phyloP scores from a whole-genome alignment of 2,329 filamentous ascomycete species.

The Hypoxylon sp. region DNA sequence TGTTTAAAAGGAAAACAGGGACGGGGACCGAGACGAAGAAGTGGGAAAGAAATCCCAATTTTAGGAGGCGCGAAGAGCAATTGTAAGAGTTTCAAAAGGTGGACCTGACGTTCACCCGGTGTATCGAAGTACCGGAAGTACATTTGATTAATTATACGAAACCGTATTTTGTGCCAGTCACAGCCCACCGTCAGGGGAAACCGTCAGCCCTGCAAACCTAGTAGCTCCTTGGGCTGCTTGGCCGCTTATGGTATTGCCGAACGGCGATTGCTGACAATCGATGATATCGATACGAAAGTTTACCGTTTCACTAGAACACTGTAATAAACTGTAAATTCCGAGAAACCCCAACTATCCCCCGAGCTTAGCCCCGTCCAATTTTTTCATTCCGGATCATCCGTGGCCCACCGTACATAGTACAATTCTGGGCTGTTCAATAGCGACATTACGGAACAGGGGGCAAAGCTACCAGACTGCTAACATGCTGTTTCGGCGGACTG shows the following conservation, averaged over 20 bases:
- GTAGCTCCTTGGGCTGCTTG: not conserved
- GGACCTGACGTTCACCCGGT: conserved; percentile 17
- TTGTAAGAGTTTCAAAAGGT: conserved; percentile 31
- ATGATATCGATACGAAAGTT: not conserved
- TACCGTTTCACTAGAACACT: not conserved
- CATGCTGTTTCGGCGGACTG: conserved; percentile 1
- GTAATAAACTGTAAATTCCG: conserved; percentile 10
- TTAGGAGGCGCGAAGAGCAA: conserved; percentile 33
- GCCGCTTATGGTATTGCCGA: not conserved
- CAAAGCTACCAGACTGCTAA: not conserved
- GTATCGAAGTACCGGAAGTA: not conserved
- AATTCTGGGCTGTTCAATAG: conserved; percentile 12
- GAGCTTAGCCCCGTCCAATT: conserved; percentile 13
- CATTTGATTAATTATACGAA: not conserved
- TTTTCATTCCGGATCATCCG: conserved; percentile 39
- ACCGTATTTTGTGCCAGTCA: not conserved
- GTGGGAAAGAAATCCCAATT: conserved; percentile 31
- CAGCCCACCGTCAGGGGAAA: not conserved
- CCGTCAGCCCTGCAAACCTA: not conserved
- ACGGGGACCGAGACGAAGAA: conserved; percentile 18
- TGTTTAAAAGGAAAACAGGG: conserved; percentile 19
- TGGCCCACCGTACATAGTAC: conserved; percentile 27
- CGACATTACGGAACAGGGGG: conserved; percentile 2
- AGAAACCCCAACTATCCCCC: conserved; percentile 7
- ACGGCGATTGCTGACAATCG: not conserved